Evolutionary conservation across 331 rosid species (phyloP).

Genomic region (Malus hybrid): DNA sequence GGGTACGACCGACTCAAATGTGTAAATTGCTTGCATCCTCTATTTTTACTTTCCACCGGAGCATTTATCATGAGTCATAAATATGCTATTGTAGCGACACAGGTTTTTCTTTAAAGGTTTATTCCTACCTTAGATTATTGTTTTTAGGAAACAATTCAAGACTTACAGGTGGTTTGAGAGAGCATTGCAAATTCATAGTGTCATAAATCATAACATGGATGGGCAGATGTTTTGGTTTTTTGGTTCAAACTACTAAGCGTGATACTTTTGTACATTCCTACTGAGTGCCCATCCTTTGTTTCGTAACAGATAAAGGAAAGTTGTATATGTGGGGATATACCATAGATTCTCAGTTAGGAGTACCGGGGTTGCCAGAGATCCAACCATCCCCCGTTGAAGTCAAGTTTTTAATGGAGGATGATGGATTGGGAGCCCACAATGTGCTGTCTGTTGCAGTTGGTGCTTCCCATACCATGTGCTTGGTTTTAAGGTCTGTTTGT

Average conservation of each 20-base stretch:
- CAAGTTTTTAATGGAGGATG: slow-evolving; percentile 70
- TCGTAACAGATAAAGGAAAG: slow-evolving; percentile 60
- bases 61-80: neutral
- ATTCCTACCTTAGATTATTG: neutral
- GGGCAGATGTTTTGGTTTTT: neutral
- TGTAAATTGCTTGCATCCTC: neutral
- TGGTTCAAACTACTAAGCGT: neutral
- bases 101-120: neutral
- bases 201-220: neutral
- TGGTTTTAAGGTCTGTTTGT: slow-evolving; percentile 45
- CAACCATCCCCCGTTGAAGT: slow-evolving; percentile 66
- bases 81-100: neutral
- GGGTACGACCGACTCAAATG: too few species aligned
- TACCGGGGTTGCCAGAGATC: slow-evolving; percentile 79
- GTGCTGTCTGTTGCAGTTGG: slow-evolving; percentile 69
- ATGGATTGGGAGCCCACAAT: slow-evolving; percentile 61
- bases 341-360: slow-evolving; percentile 71
- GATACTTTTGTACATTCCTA: neutral
- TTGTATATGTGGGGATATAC: slow-evolving; percentile 87
- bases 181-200: neutral
- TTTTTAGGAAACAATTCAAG: neutral
- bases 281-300: neutral
- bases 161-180: neutral
- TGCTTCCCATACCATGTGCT: slow-evolving; percentile 76
- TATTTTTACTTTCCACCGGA: neutral